These are phyloP conservation scores for Musa schizocarpa DNA, from an alignment of 176 grass and related monocot genomes.

Conservation along the genomic window DNA sequence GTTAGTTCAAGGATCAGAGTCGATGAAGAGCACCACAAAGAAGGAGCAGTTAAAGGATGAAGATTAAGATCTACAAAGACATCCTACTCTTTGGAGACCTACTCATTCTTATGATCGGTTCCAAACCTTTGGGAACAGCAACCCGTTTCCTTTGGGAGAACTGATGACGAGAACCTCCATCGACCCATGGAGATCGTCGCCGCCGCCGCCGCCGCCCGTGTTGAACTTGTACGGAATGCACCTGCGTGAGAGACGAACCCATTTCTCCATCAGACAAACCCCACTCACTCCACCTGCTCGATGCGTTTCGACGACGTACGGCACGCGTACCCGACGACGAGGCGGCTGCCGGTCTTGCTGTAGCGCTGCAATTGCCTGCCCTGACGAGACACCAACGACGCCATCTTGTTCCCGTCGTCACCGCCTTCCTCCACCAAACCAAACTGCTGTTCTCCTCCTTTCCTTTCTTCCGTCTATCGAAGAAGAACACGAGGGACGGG, in stretches of 20 bases:
- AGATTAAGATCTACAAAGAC: no score
- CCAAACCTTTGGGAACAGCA: constrained; percentile 17
- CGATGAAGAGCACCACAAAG: no score
- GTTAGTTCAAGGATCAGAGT: no score
- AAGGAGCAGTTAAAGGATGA: no score
- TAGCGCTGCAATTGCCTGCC: constrained; percentile 21
- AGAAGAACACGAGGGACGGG: not conserved
- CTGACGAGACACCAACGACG: constrained; percentile 13
- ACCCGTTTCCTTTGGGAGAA: constrained; percentile 9
- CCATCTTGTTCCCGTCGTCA: not conserved
- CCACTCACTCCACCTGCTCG: not conserved
- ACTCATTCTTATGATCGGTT: not conserved
- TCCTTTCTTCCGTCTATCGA: not conserved
- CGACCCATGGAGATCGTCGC: not conserved
- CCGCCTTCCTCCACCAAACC: not conserved
- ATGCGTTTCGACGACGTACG: not conserved
- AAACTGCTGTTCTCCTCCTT: not conserved
- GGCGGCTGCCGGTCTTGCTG: constrained; percentile 6
- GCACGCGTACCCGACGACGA: constrained; percentile 15
- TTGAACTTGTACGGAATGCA: constrained; percentile 13
- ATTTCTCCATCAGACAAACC: not conserved
- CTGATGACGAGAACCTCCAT: not conserved
- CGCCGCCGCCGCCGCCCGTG: no score
- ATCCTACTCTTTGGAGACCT: not conserved
- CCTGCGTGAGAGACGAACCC: not conserved